Evolutionary conservation across 2,329 filamentous ascomycete species (phyloP).

Genomic region (Ceratocystis papillata): DNA sequence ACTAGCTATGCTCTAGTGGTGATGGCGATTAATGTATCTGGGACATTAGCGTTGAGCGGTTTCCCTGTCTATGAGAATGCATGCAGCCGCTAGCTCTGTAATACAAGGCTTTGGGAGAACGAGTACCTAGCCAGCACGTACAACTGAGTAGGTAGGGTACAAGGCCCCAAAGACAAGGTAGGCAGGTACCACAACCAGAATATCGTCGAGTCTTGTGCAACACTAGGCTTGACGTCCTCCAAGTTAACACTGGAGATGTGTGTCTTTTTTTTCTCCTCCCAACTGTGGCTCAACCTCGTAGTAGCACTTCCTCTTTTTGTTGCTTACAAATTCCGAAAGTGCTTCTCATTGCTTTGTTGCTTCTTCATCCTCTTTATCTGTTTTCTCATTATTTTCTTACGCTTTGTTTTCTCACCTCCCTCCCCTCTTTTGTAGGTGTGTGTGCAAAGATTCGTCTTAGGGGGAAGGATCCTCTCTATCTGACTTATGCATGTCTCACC

Average conservation of each 20-base stretch:
- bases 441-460: conserved; percentile 6
- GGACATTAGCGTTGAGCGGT: background rate
- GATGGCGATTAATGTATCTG: background rate
- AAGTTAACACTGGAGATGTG: background rate
- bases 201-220: background rate
- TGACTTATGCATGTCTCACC: conserved; percentile 3
- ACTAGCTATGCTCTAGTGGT: too few relatives aligned
- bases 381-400: background rate
- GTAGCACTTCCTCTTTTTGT: background rate
- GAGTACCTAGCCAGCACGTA: background rate
- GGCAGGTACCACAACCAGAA: background rate
- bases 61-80: background rate
- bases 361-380: background rate
- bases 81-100: background rate
- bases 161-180: background rate
- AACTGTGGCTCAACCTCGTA: too few relatives aligned
- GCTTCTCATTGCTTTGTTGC: background rate
- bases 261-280: too few relatives aligned
- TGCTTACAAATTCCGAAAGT: background rate
- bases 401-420: background rate
- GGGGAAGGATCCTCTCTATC: background rate
- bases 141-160: background rate
- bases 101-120: background rate
- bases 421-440: background rate
- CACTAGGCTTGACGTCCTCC: background rate